These are phyloP conservation scores for Leucoagaricus sp. DNA, from an alignment of 1,284 basidiomycete genomes.

Conservation along the genomic window DNA sequence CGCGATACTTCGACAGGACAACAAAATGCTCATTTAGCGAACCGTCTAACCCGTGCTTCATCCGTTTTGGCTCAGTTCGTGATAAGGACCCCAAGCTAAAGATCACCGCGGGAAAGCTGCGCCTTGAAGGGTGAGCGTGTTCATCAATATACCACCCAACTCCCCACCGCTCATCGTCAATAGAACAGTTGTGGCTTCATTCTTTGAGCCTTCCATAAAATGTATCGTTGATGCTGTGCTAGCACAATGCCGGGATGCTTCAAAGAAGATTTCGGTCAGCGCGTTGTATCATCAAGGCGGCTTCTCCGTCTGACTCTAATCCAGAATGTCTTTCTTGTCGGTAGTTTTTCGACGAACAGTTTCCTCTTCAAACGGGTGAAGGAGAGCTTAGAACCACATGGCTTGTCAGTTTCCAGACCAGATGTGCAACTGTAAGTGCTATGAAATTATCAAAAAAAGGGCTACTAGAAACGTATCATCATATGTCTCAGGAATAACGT, in stretches of 20 bases:
- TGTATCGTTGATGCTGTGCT: conserved; percentile 35
- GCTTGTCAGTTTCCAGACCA: conserved; percentile 34
- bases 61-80: conserved; percentile 74
- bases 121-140: too few species aligned
- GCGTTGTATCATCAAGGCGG: too few species aligned
- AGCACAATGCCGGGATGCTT: conserved; percentile 29
- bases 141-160: too few species aligned
- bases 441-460: too few species aligned
- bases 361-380: conserved; percentile 39
- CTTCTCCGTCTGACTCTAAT: too few species aligned
- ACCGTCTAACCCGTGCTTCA: conserved; percentile 63
- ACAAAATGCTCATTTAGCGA: conserved; percentile 77
- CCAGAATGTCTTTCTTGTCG: conserved; percentile 46
- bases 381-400: conserved; percentile 25
- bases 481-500: too few species aligned
- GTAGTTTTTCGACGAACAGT: conserved; percentile 47
- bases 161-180: too few species aligned
- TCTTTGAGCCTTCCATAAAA: conserved; percentile 41
- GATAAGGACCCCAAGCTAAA: conserved; percentile 72
- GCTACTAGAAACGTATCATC: too few species aligned
- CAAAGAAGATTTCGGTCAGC: conserved; percentile 21
- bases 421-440: conserved; percentile 42
- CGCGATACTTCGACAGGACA: conserved; percentile 76
- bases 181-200: conserved; percentile 37
- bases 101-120: conserved; percentile 68